Percentiles rank a stretch among this genome's conserved stretches.
phyloP scores from a whole-genome alignment of 345 rosid species.

The Limnanthes douglasii region DNA sequence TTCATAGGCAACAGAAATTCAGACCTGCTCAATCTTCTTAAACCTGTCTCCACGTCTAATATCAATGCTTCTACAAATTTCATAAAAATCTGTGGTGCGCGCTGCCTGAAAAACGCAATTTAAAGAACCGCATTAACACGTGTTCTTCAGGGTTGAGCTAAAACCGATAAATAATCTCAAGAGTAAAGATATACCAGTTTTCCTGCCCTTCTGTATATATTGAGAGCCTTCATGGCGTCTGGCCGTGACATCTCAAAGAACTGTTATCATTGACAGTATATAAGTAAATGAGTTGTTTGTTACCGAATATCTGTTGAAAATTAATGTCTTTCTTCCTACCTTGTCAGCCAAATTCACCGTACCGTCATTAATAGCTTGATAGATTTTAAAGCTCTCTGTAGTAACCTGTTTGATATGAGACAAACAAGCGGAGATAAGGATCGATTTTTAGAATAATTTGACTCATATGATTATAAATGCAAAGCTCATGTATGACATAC shows the following conservation, averaged over 20 bases:
- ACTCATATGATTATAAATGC: not conserved
- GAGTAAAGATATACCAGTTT: conserved; percentile 49
- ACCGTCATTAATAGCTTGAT: conserved; percentile 90
- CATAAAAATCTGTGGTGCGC: conserved; percentile 61
- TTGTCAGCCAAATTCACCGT: conserved; percentile 76
- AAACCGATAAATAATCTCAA: not conserved
- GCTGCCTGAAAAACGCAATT: conserved; percentile 84
- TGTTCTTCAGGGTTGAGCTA: no score
- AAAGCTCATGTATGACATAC: conserved; percentile 11
- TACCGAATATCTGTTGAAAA: conserved; percentile 7
- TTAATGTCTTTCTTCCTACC: conserved; percentile 28
- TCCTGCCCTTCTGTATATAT: conserved; percentile 75
- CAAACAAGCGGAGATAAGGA: not conserved
- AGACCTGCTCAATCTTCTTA: conserved; percentile 74
- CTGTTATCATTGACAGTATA: conserved; percentile 21
- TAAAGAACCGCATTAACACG: no score
- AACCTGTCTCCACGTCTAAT: conserved; percentile 57
- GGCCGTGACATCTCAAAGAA: conserved; percentile 93
- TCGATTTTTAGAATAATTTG: not conserved
- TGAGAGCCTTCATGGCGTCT: conserved; percentile 76
- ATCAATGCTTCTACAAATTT: conserved; percentile 60
- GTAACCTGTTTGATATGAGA: conserved; percentile 34
- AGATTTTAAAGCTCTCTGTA: conserved; percentile 62
- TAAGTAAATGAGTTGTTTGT: conserved; percentile 4
- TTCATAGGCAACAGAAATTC: conserved; percentile 1